Base-by-base conservation (phyloP, 306 rosid genomes). In the Vigna hirtella region DNA sequence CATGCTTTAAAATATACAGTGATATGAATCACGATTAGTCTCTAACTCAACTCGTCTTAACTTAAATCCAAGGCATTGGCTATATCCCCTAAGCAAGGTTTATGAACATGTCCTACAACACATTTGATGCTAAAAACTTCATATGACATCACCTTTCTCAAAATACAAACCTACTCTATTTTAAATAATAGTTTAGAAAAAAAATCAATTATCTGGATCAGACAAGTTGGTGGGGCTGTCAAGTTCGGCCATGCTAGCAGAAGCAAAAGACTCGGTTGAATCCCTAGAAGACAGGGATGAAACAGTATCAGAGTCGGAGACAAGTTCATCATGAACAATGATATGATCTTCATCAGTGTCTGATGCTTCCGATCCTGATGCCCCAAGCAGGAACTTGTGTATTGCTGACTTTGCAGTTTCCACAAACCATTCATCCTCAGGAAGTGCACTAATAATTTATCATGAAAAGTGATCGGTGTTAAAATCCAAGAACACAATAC, bases 351-450 rank as follows among this genome's bases (percentile, higher is more conserved):
- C 97, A 26, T 91, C 99, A 4, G 85, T 63, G 43, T 91, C 98
- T 0, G 94, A 93, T 45, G 85, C 40, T 79, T 95, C 99, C 0
- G 98, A 95, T 51, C 86, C 94, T n/a, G 94, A 96, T 48, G 72
- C 90, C 79, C 88, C 94, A 30, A 74, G 78, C 77, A 94, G 88
- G 22, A 95, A 88, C 79, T 80, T 95, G 90, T 70, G 86, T 84
- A 95, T 95, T 8, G 99, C 91, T 2, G 83, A 91, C 79, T 90
- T 93, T 5, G 99, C 99, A 56, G 97, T 87, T 84, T 91, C 98
- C 12, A 88, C 97, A 80, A 93, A 91, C 99, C 99, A 91, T 68
- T 95, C 99, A 66, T 95, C 99, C 88, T 88, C 97, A 36, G 91
- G 93, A 74, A 91, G 97, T 24, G 97, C 93, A 72, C 99, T 95